phyloP scores from a whole-genome alignment of 192 early-diverging fungal genomes.

The Coemansia asiatica region DNA sequence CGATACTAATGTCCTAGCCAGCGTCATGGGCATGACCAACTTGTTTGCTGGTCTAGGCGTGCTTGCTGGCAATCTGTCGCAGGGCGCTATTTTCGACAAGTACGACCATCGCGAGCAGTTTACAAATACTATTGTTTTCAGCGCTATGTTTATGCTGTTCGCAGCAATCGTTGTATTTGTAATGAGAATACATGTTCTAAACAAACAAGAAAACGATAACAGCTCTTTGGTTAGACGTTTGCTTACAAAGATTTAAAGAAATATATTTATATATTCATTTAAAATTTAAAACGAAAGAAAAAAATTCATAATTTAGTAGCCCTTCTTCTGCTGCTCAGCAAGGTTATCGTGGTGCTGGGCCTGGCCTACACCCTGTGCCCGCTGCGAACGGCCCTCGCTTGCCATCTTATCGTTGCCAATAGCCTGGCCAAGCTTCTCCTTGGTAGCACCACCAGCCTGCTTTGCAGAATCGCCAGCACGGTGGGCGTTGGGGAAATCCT shows the following conservation, averaged over 20 bases:
- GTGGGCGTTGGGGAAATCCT: conserved; percentile 1
- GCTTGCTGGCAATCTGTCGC: conserved; percentile 37
- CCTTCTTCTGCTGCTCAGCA: not conserved
- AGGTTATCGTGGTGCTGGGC: conserved; percentile 9
- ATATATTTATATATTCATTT: not conserved
- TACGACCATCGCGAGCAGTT: conserved; percentile 40
- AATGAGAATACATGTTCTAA: conserved; percentile 24
- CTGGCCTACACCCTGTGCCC: conserved; percentile 16
- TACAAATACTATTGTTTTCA: conserved; percentile 48
- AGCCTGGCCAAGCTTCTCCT: conserved; percentile 24
- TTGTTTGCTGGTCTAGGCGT: conserved; percentile 42
- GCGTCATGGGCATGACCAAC: conserved; percentile 47
- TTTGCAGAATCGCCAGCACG: conserved; percentile 12
- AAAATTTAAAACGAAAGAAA: not conserved
- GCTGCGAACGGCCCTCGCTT: conserved; percentile 15
- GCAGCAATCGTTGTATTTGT: conserved; percentile 18
- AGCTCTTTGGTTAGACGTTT: not conserved
- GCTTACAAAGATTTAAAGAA: conserved; percentile 24
- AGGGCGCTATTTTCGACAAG: conserved; percentile 48
- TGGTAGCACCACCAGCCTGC: conserved; percentile 15
- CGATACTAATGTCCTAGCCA: conserved; percentile 27
- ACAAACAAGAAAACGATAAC: not conserved
- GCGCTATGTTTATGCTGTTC: conserved; percentile 43
- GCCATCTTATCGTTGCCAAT: conserved; percentile 19
- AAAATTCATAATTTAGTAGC: not conserved